Percentiles rank a stretch among this genome's conserved stretches.
These are phyloP conservation scores for Boletus speciosus DNA, from an alignment of 768 basidiomycete genomes.

Conservation along the genomic window DNA sequence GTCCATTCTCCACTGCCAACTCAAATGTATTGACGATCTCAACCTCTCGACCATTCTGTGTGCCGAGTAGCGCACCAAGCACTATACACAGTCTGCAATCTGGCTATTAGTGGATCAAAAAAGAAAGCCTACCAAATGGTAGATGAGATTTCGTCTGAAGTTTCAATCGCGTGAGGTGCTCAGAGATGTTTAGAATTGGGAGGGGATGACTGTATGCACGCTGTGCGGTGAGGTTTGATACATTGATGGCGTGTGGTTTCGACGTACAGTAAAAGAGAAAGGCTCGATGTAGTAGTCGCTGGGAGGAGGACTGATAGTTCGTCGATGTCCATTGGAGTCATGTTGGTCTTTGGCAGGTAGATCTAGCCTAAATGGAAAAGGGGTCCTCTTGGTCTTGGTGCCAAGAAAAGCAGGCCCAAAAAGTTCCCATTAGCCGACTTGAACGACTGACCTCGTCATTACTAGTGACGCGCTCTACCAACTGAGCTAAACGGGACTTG, in stretches of 20 bases:
- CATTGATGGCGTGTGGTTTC: not conserved
- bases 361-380: slow-evolving; percentile 3
- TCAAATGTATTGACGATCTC: slow-evolving; percentile 98
- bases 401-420: slow-evolving; percentile 6
- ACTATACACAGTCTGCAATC: slow-evolving; percentile 45
- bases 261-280: slow-evolving; percentile 71
- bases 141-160: slow-evolving; percentile 59
- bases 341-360: slow-evolving; percentile 17
- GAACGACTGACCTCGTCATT: slow-evolving; percentile 45
- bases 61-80: slow-evolving; percentile 89
- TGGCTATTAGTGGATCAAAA: not conserved
- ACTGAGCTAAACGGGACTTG: slow-evolving; percentile 41
- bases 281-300: slow-evolving; percentile 65
- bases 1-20: slow-evolving; percentile 57
- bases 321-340: slow-evolving; percentile 73
- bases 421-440: slow-evolving; percentile 40
- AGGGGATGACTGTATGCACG: slow-evolving; percentile 74
- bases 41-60: slow-evolving; percentile 90
- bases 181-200: slow-evolving; percentile 94
- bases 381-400: not conserved
- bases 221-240: slow-evolving; percentile 13
- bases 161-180: slow-evolving; percentile 84
- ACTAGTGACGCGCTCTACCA: slow-evolving; percentile 51
- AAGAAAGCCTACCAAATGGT: slow-evolving; percentile 58
- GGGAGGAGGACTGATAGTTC: slow-evolving; percentile 73